Evolutionary conservation across 805 yeast species (phyloP), one percentile per base, ranked within the genome.

Genomic region (Candida pseudoglaebosa): DNA sequence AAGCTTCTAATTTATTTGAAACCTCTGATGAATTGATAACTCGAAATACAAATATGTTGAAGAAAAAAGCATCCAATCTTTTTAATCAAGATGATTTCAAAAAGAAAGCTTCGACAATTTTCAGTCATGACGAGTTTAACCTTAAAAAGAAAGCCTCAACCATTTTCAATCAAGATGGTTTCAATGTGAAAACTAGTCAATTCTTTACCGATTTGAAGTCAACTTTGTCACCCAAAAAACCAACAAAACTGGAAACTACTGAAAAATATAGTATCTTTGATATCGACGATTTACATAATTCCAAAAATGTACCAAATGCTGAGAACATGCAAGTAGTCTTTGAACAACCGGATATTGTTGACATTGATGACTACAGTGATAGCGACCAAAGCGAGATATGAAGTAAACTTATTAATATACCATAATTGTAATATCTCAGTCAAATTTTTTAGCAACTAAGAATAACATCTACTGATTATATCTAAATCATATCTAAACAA

Each of bases 231-330:
- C 61, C 61, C 2, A 57, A 50, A 33, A 55, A 52, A 33, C 32
- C 37, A 17, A 42, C 24, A 37, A 29, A 17, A 35, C 26, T 34
- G 36, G 22, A 31, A n/a, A 38, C n/a, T n/a, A n/a, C n/a, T n/a
- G n/a, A n/a, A n/a, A n/a, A 50, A 4, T 53, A 63, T 21, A 50
- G 56, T 26, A 59, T 65, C 9, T 59, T 59, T 29, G 45, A 50
- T 36, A 44, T 64, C 24, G 68, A 63, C 6, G 52, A 52, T 31
- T 33, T 54, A 13, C 20, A 37, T 14, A 34, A 40, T 24, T 18
- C 17, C 17, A 15, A 32, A n/a, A n/a, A n/a, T n/a, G n/a, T n/a
- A n/a, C n/a, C 29, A 26, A 26, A 26, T 26, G 29, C 13, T 9
- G 29, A 26, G 5, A 26, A 24, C 13, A 24, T 26, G 31, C 31